phyloP scores from a whole-genome alignment of 805 yeast species.

The Candida morakotiae region DNA sequence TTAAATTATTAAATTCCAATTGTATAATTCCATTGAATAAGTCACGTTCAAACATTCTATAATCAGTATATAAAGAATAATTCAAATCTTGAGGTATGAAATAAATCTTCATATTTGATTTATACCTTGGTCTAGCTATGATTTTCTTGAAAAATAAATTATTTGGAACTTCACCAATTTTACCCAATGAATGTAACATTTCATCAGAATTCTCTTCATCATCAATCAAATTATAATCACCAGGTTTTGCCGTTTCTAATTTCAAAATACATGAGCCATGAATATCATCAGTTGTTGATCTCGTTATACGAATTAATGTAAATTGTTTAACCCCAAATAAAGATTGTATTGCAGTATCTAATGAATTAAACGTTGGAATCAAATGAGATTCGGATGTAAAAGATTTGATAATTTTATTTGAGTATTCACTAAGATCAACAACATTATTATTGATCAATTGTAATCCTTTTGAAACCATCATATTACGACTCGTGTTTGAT shows the following conservation, averaged over 20 bases:
- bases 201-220: slow-evolving; percentile 41
- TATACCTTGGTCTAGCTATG: slow-evolving; percentile 60
- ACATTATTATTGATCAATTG: slow-evolving; percentile 36
- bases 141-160: slow-evolving; percentile 51
- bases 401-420: slow-evolving; percentile 34
- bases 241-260: slow-evolving; percentile 53
- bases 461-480: slow-evolving; percentile 21
- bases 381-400: slow-evolving; percentile 10
- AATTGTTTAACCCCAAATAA: slow-evolving; percentile 40
- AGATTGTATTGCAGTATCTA: slow-evolving; percentile 43
- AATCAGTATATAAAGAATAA: slow-evolving; percentile 45
- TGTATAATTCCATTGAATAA: slow-evolving; percentile 46
- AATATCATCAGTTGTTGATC: slow-evolving; percentile 49
- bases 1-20: slow-evolving; percentile 14
- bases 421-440: slow-evolving; percentile 32
- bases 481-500: slow-evolving; percentile 1
- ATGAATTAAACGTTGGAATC: slow-evolving; percentile 33
- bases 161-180: slow-evolving; percentile 39
- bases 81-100: slow-evolving; percentile 39
- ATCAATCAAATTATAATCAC: slow-evolving; percentile 46
- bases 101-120: slow-evolving; percentile 60
- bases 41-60: slow-evolving; percentile 49
- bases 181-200: slow-evolving; percentile 36
- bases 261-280: slow-evolving; percentile 52
- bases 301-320: slow-evolving; percentile 47